A percentile compares a stretch with the other conserved stretches of the same genome.
These are phyloP conservation scores for Pseudocercospora fijiensis DNA, from an alignment of 2,329 filamentous ascomycete species.

Conservation along the genomic window DNA sequence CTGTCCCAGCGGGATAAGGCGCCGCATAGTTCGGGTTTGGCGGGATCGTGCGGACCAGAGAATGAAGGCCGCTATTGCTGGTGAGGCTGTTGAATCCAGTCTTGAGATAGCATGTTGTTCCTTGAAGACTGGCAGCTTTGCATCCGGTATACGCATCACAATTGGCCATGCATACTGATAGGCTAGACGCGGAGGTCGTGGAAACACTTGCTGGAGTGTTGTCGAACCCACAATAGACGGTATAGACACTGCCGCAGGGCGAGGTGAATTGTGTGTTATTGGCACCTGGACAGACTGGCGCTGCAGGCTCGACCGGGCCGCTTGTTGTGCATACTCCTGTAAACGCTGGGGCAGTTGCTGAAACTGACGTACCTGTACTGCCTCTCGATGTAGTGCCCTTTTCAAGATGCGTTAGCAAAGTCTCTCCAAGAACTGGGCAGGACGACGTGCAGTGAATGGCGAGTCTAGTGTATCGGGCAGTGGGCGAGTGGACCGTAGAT, in stretches of 20 bases:
- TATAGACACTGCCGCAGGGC: slow-evolving; percentile 23
- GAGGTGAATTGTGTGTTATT: slow-evolving; percentile 18
- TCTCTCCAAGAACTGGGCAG: not conserved
- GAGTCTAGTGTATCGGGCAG: slow-evolving; percentile 1
- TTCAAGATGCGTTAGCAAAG: not conserved
- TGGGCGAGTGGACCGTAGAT: slow-evolving; percentile 3
- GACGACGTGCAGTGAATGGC: slow-evolving; percentile 5
- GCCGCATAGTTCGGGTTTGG: slow-evolving; percentile 26
- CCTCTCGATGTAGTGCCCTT: not conserved
- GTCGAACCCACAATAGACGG: slow-evolving; percentile 25
- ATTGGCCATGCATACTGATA: slow-evolving; percentile 22
- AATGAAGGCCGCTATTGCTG: slow-evolving; percentile 1
- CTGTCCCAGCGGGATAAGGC: slow-evolving; percentile 13
- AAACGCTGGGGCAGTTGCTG: slow-evolving; percentile 7
- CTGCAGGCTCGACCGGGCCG: slow-evolving; percentile 5
- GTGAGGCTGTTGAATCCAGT: slow-evolving; percentile 12
- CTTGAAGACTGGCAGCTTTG: slow-evolving; percentile 16
- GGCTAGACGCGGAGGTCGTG: slow-evolving; percentile 3
- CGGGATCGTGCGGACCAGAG: slow-evolving; percentile 15
- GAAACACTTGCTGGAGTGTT: slow-evolving; percentile 11
- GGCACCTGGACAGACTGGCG: slow-evolving; percentile 11
- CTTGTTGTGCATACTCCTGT: slow-evolving; percentile 10
- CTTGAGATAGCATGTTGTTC: slow-evolving; percentile 28
- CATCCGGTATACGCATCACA: slow-evolving; percentile 22
- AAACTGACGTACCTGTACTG: slow-evolving; percentile 12